Evolutionary conservation across 352 stramenopile genomes (phyloP).

Genomic region (Globisporangium radiosum): DNA sequence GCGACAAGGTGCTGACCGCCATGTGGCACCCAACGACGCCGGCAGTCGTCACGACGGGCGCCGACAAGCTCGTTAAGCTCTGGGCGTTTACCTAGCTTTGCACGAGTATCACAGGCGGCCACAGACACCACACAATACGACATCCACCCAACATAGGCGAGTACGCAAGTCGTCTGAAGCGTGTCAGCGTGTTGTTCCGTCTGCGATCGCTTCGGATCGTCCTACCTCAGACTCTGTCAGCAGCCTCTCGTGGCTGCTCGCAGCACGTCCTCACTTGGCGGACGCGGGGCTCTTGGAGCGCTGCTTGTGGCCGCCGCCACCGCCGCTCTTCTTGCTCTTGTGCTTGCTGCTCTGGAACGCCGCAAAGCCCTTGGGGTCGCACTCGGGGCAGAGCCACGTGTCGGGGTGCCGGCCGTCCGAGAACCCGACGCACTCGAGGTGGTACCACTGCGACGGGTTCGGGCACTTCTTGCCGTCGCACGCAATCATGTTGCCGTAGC

Average conservation of each 20-base stretch:
- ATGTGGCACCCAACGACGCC: constrained; percentile 54
- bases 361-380: constrained; percentile 75
- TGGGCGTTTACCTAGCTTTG: constrained; percentile 29
- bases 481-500: constrained; percentile 87
- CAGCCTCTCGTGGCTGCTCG: too few species aligned
- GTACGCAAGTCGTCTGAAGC: background rate
- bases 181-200: too few species aligned
- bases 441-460: constrained; percentile 86
- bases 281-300: constrained; percentile 65
- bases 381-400: constrained; percentile 84
- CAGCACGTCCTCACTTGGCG: too few species aligned
- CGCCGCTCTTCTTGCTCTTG: constrained; percentile 28
- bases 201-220: too few species aligned
- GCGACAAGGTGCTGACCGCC: constrained; percentile 61
- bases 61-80: constrained; percentile 64
- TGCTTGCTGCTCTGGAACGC: constrained; percentile 81
- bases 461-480: constrained; percentile 85
- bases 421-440: constrained; percentile 81
- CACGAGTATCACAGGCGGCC: too few species aligned
- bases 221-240: too few species aligned
- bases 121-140: too few species aligned
- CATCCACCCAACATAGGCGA: background rate
- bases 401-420: constrained; percentile 74
- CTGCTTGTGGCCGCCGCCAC: constrained; percentile 28
- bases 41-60: constrained; percentile 49